Conservation (phyloP, 2,329 filamentous ascomycete species). For the Nothophoma quercina region DNA sequence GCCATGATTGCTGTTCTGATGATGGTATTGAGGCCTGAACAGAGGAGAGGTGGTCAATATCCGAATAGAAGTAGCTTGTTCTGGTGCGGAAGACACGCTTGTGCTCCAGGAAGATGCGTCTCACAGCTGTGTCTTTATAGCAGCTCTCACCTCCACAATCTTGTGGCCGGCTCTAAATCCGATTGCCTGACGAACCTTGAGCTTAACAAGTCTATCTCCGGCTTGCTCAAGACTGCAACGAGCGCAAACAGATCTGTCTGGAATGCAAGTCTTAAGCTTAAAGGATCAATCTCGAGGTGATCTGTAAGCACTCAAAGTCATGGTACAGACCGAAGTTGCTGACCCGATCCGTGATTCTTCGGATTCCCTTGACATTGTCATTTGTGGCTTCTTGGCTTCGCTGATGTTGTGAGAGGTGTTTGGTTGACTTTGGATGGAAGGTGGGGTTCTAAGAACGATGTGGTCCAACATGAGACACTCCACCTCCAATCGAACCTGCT, state of each 20-base stretch:
- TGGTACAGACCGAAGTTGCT: not conserved
- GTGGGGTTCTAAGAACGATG: no score
- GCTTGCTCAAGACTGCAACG: not conserved
- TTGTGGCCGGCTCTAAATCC: not conserved
- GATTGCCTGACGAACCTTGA: not conserved
- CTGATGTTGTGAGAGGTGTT: not conserved
- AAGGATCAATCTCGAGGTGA: no score
- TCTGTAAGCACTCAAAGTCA: not conserved
- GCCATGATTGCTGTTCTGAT: slow-evolving; percentile 3
- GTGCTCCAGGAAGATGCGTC: not conserved
- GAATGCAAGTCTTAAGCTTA: no score
- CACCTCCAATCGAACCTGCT: not conserved
- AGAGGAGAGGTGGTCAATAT: not conserved
- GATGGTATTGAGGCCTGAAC: not conserved
- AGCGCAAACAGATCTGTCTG: no score
- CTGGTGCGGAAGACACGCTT: not conserved
- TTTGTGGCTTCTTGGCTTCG: not conserved
- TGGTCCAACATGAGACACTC: not conserved
- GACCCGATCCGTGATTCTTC: slow-evolving; percentile 3
- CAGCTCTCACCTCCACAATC: not conserved
- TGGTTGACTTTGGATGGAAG: not conserved
- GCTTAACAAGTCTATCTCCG: not conserved
- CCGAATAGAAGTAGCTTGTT: not conserved
- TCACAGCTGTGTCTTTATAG: slow-evolving; percentile 4
- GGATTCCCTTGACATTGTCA: not conserved